Percentiles rank a stretch among this genome's conserved stretches.
These are phyloP conservation scores for Helicostylum pulchrum DNA, from an alignment of 192 early-diverging fungal species.

Conservation along the genomic window DNA sequence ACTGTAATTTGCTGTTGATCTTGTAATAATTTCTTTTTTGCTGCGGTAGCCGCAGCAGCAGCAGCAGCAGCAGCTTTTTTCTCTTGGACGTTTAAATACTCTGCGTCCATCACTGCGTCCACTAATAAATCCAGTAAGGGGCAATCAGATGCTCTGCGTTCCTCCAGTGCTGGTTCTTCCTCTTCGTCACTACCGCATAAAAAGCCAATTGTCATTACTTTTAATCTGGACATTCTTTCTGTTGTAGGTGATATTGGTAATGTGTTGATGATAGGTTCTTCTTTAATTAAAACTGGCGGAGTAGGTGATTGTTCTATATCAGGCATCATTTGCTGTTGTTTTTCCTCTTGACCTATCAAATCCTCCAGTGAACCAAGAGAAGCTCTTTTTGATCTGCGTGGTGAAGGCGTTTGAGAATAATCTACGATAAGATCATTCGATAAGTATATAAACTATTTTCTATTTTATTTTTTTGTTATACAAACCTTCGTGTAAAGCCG, in stretches of 20 bases:
- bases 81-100: slow-evolving; percentile 18
- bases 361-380: slow-evolving; percentile 11
- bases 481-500: slow-evolving; percentile 20
- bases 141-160: not conserved
- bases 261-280: too few relatives aligned
- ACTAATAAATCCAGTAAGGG: slow-evolving; percentile 18
- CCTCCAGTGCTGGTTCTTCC: not conserved
- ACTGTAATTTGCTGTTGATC: slow-evolving; percentile 2
- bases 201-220: slow-evolving; percentile 20
- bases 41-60: not conserved
- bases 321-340: too few relatives aligned
- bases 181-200: slow-evolving; percentile 3
- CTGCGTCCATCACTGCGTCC: slow-evolving; percentile 24
- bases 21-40: not conserved
- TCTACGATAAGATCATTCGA: slow-evolving; percentile 2
- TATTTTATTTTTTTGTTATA: not conserved
- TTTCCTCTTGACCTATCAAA: not conserved
- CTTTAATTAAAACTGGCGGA: not conserved
- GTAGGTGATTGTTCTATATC: not conserved
- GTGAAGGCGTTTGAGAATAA: not conserved
- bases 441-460: not conserved
- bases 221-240: not conserved
- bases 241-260: not conserved
- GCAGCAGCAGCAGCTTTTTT: not conserved
- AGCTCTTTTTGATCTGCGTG: slow-evolving; percentile 2